Conservation (phyloP, 148 eudicot genomes). For the Selenicereus undatus region DNA sequence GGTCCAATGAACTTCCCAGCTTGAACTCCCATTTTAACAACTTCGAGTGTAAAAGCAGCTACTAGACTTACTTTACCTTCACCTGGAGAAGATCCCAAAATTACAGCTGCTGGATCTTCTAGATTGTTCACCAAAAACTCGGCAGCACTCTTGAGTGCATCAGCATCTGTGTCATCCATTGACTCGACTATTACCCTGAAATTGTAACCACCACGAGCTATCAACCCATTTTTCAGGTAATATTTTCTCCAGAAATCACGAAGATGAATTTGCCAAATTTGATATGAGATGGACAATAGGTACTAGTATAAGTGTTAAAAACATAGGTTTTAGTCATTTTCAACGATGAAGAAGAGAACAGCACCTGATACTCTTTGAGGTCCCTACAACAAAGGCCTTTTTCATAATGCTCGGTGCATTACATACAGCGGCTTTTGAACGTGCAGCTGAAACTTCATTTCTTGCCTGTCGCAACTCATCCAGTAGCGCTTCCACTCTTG, state of each 20-base stretch:
- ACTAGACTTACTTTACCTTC: conserved; percentile 80
- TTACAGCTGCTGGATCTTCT: conserved; percentile 84
- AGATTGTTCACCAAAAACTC: conserved; percentile 56
- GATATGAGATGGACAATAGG: neutral
- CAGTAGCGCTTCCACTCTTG: conserved; percentile 60
- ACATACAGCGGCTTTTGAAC: conserved; percentile 75
- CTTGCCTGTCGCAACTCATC: conserved; percentile 75
- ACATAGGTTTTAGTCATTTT: neutral
- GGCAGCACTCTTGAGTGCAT: conserved; percentile 89
- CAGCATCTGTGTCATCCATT: conserved; percentile 90
- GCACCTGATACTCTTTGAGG: conserved; percentile 56
- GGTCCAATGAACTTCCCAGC: conserved; percentile 92
- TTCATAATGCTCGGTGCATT: conserved; percentile 63
- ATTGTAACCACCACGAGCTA: neutral
- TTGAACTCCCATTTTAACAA: conserved; percentile 63
- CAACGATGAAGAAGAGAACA: neutral
- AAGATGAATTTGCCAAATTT: neutral
- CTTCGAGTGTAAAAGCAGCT: conserved; percentile 84
- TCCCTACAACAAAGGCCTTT: conserved; percentile 61
- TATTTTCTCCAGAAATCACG: neutral
- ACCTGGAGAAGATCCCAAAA: conserved; percentile 82
- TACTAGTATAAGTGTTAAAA: neutral
- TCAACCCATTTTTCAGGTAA: neutral
- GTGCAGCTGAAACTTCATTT: conserved; percentile 79
- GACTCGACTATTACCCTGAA: conserved; percentile 77